Percentiles rank a stretch among this genome's conserved stretches.
Conservation (phyloP, 2,329 filamentous ascomycete genomes). For the Pseudogymnoascus sp. region DNA sequence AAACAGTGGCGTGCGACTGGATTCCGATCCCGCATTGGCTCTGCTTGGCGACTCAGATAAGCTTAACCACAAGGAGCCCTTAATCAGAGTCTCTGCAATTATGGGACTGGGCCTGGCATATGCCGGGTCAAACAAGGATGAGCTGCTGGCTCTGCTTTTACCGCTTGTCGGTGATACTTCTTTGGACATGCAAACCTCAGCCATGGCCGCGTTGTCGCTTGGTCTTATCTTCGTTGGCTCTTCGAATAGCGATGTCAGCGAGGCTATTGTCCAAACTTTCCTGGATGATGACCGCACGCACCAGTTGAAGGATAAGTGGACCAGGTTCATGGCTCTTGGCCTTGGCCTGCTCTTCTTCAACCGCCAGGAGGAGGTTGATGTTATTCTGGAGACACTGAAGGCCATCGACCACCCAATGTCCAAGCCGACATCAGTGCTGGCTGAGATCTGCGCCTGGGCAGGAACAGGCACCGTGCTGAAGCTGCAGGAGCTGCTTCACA, state of each 20-base stretch:
- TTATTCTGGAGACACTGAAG: constrained; percentile 93
- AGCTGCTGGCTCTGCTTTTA: constrained; percentile 75
- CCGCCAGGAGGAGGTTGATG: constrained; percentile 96
- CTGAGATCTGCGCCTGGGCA: constrained; percentile 96
- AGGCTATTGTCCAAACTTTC: constrained; percentile 85
- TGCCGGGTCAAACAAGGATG: constrained; percentile 86
- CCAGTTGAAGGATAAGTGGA: constrained; percentile 97
- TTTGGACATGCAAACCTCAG: constrained; percentile 89
- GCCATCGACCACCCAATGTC: constrained; percentile 96
- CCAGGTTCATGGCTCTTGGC: constrained; percentile 89
- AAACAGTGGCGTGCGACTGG: constrained; percentile 83
- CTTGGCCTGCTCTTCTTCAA: constrained; percentile 93
- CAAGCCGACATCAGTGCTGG: constrained; percentile 87
- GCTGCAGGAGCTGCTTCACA: constrained; percentile 92
- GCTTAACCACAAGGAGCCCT: constrained; percentile 68
- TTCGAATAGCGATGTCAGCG: constrained; percentile 81
- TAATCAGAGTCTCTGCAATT: constrained; percentile 75
- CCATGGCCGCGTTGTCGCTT: constrained; percentile 87
- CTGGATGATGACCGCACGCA: constrained; percentile 87
- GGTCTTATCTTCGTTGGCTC: constrained; percentile 91
- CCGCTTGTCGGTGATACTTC: constrained; percentile 81
- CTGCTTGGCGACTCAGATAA: constrained; percentile 75
- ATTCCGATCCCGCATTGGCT: constrained; percentile 84
- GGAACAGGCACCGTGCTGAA: constrained; percentile 96
- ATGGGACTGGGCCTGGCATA: constrained; percentile 96